phyloP scores from a whole-genome alignment of 1,284 basidiomycete genomes.

The Pseudozyma flocculosa region DNA sequence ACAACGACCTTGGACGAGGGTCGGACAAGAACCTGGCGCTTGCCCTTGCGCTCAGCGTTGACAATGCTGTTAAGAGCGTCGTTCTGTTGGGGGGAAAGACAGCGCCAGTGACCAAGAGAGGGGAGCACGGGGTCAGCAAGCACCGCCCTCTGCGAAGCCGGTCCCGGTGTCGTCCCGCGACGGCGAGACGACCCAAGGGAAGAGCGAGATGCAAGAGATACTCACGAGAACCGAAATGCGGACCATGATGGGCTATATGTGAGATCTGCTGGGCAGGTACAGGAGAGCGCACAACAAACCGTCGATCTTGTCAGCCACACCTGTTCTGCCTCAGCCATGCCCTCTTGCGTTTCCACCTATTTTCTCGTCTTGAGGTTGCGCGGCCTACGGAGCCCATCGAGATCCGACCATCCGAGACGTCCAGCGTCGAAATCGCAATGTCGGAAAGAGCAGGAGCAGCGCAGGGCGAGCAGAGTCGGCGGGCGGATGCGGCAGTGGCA shows the following conservation, averaged over 20 bases:
- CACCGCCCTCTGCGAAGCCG: neutral
- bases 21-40: constrained; percentile 57
- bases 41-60: constrained; percentile 58
- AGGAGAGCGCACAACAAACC: constrained; percentile 10
- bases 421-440: no score
- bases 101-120: neutral
- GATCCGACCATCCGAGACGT: no score
- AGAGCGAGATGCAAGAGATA: constrained; percentile 3
- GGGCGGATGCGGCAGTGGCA: no score
- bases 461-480: no score
- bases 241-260: constrained; percentile 54
- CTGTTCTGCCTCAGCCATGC: constrained; percentile 41
- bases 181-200: no score
- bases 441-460: no score
- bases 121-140: constrained; percentile 2
- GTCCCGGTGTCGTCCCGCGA: no score
- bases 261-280: constrained; percentile 45
- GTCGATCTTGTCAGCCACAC: constrained; percentile 21
- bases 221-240: constrained; percentile 57
- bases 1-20: constrained; percentile 58
- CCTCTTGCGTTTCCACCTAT: neutral
- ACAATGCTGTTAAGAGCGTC: constrained; percentile 58
- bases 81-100: constrained; percentile 28
- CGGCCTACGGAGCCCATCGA: no score
- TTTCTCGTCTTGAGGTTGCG: no score